phyloP scores from a whole-genome alignment of 169 alveolate genomes.

The Neospora caninum region DNA sequence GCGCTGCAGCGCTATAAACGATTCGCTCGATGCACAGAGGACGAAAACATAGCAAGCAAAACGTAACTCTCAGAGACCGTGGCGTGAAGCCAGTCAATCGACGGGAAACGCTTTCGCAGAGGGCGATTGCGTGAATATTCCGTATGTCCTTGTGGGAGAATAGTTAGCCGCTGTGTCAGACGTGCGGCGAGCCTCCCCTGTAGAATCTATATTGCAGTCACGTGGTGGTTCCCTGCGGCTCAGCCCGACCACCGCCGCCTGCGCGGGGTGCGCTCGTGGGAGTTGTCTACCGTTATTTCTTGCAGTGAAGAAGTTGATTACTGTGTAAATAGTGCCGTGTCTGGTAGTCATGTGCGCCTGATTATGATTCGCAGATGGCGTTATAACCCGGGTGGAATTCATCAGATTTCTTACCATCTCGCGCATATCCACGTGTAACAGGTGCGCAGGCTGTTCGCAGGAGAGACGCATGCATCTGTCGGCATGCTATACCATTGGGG shows the following conservation, averaged over 20 bases:
- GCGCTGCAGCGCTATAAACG: neutral
- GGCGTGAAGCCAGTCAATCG: neutral
- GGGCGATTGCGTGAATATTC: neutral
- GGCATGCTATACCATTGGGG: neutral
- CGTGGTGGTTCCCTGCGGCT: no score
- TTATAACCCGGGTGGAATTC: no score
- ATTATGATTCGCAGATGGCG: no score
- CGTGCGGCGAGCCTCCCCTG: constrained; percentile 3
- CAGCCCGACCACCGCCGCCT: no score
- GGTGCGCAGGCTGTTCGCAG: neutral
- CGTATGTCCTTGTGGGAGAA: neutral
- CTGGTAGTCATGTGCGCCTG: no score
- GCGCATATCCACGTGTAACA: neutral
- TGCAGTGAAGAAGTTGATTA: no score
- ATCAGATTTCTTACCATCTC: no score
- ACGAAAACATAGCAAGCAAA: neutral
- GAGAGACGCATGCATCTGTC: neutral
- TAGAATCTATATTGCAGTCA: neutral
- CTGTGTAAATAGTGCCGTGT: no score
- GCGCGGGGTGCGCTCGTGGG: no score
- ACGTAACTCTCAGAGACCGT: neutral
- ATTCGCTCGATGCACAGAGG: neutral
- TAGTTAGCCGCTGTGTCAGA: neutral
- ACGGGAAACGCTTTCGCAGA: neutral
- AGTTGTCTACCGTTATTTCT: no score